Base-by-base conservation (phyloP, 2,329 filamentous ascomycete genomes). In the Didymella sp. region DNA sequence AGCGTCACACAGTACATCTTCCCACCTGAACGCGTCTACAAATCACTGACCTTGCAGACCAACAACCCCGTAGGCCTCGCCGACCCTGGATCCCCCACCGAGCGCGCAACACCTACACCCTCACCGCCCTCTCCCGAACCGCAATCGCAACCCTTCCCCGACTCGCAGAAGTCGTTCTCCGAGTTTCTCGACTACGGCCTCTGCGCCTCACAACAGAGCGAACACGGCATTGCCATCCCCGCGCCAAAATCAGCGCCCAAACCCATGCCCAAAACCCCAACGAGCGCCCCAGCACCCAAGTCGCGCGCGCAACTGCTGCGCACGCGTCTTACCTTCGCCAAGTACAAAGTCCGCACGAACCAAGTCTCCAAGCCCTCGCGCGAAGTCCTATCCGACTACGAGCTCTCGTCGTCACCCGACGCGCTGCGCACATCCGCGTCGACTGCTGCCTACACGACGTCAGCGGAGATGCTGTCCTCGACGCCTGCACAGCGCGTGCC, bases 261-360 rank as follows among this genome's bases (percentile, higher is more conserved):
- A 33, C 12, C 30, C 30, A 12, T 21, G 6, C 35, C 47, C 48
- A 44, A 51, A 27, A 52, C 54, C n/a, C 59, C 65, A 21, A 50
- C 60, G 11, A 52, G 54, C 25, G 35, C 56, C 24, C 43, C 49
- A 15, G 44, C 55, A 17, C 56, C 52, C 28, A 64, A 49, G 43
- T 73, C 89, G 83, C 84, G 85, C 76, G 87, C 87, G 19, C 84
- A 89, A 69, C 84, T 86, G 45, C 79, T 92, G 41, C 84, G 84
- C 48, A 81, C 91, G 9, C 84, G 89, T n/a, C 84, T 93, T 15
- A 82, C 84, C 25, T 83, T 92, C 19, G 90, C 89, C 13, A 84
- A 84, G 69, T 92, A 92, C 80, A 92, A 92, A 76, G 81, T 93
- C 63, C 84, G 83, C 55, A 92, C 89, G 2, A 87, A 89, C 58